Base-by-base conservation (phyloP, 257 asterid genomes). In the Schizonepeta tenuifolia region DNA sequence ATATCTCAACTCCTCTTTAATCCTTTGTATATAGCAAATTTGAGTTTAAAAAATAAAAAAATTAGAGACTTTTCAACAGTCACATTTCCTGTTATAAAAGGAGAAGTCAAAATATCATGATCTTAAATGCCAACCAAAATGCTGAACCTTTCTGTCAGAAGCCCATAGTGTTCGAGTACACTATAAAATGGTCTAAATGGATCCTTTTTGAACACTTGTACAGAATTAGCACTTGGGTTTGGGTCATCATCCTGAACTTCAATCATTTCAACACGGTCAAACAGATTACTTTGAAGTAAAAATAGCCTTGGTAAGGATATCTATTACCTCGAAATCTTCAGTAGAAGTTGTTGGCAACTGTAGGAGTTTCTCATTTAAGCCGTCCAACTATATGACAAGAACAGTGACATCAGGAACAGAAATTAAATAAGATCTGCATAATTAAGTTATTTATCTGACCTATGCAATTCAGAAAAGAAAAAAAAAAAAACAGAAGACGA, bases 101-200 rank as follows among this genome's bases (percentile, higher is more conserved):
- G 55, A 65, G 31, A 56, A 21, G 50, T 41, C 26, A 56, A 38
- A 31, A 77, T 62, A 40, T 26, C 33, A 78, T 24, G 58, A 77
- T 60, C 10, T 41, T 24, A 21, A 18, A 65, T 46, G 51, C 72
- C 61, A 70, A 63, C 33, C 9, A 18, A 74, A 47, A 70, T 18
- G 62, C 28, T 18, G 67, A 7, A 95, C 99, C 97, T 84, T 68
- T 81, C 80, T 12, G 96, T 91, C 79, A 88, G 81, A 84, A 95
- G 89, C 69, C 86, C 87, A 35, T 66, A 82, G 58, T 20, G 76
- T 82, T 88, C 84, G 41, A 95, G 90, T 71, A 87, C 69, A 31
- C n/a, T 67, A 62, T 72, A 69, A 76, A 95, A 96, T 75, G 99
- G 91, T 76, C 78, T 75, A 73, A 92, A 88, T 4, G 99, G 87